Conservation (phyloP, 2,329 filamentous ascomycete species). For the Plenodomus biglobosus region DNA sequence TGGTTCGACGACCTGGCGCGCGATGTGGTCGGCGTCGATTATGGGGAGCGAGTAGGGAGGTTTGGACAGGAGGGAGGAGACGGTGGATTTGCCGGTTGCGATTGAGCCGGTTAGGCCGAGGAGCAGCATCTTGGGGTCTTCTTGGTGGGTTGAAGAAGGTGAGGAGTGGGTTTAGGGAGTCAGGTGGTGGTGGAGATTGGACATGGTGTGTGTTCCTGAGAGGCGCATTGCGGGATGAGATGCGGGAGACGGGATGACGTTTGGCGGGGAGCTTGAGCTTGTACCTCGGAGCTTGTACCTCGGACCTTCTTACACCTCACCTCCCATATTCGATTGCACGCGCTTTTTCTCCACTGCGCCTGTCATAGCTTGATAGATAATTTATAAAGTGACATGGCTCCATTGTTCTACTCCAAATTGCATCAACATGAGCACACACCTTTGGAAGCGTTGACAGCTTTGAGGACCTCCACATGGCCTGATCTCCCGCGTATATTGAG, state of each 20-base stretch:
- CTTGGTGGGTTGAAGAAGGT: not conserved
- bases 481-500: too few relatives aligned
- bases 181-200: not conserved
- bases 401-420: too few relatives aligned
- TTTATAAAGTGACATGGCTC: too few relatives aligned
- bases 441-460: too few relatives aligned
- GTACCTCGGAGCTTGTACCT: constrained; percentile 12
- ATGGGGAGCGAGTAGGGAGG: constrained; percentile 85
- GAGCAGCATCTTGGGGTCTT: constrained; percentile 69
- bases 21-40: constrained; percentile 90
- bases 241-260: constrained; percentile 8
- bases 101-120: constrained; percentile 97
- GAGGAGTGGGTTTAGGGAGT: not conserved
- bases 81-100: constrained; percentile 96
- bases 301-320: not conserved
- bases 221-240: constrained; percentile 5
- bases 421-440: too few relatives aligned
- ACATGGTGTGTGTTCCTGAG: not conserved
- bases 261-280: constrained; percentile 12
- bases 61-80: constrained; percentile 77
- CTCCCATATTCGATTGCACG: not conserved
- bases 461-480: too few relatives aligned
- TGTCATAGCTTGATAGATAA: not conserved
- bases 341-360: not conserved
- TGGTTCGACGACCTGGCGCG: constrained; percentile 91